Conservation (phyloP, 2,329 filamentous ascomycete genomes). For the Aspergillus sp. region DNA sequence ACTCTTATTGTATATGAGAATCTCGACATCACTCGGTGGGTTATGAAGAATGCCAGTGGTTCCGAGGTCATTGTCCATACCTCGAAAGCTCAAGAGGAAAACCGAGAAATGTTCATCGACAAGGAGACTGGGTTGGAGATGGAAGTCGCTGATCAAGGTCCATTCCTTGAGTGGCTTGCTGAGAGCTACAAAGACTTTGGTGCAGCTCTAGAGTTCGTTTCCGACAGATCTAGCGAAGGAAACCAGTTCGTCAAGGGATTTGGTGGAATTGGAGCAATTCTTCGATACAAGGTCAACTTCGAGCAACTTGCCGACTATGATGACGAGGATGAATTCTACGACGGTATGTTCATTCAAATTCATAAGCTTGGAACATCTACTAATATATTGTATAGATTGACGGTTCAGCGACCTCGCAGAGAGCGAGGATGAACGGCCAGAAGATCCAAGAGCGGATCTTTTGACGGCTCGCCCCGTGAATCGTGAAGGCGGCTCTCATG, state of each 20-base stretch:
- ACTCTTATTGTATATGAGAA: constrained; percentile 96
- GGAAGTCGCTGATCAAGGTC: constrained; percentile 81
- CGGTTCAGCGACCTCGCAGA: constrained; percentile 79
- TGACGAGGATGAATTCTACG: constrained; percentile 91
- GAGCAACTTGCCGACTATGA: constrained; percentile 91
- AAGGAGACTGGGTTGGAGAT: constrained; percentile 95
- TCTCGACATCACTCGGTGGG: constrained; percentile 88
- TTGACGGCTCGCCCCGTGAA: constrained; percentile 50
- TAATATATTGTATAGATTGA: constrained; percentile 61
- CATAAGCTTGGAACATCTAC: background rate
- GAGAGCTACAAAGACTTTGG: constrained; percentile 98
- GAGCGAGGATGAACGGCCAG: constrained; percentile 78
- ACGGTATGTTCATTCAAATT: constrained; percentile 43
- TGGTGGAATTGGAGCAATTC: constrained; percentile 93
- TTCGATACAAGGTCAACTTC: constrained; percentile 99
- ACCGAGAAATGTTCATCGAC: constrained; percentile 86
- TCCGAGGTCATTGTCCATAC: constrained; percentile 75
- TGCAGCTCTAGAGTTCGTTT: constrained; percentile 92
- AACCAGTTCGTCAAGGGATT: constrained; percentile 99
- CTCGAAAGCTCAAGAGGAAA: constrained; percentile 76
- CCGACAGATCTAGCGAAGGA: constrained; percentile 93
- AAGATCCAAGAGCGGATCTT: constrained; percentile 47
- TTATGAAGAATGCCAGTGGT: constrained; percentile 74
- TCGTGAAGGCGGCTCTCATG: constrained; percentile 29
- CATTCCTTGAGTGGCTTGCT: constrained; percentile 99